phyloP scores from a whole-genome alignment of 73 alveolate genomes.

The Paramecium sexaurelia region DNA sequence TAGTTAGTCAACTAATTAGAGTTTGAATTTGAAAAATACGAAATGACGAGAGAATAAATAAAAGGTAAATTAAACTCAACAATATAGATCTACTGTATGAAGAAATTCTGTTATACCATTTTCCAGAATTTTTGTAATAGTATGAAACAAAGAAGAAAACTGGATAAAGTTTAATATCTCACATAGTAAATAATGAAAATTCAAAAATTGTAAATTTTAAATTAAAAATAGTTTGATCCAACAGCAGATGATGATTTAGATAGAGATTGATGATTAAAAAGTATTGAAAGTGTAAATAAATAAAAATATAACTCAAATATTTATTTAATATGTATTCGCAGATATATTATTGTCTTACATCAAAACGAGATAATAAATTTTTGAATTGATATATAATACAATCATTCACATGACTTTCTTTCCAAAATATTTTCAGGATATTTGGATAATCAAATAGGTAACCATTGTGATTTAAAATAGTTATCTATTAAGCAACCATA shows the following conservation, averaged over 20 bases:
- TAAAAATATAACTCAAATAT: too few relatives aligned
- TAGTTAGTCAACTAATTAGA: constrained; percentile 52
- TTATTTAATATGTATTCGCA: too few relatives aligned
- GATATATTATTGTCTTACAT: too few relatives aligned
- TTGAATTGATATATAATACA: too few relatives aligned
- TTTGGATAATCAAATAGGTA: too few relatives aligned
- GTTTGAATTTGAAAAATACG: constrained; percentile 69
- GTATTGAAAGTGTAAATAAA: too few relatives aligned
- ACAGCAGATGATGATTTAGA: constrained; percentile 46
- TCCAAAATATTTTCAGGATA: too few relatives aligned
- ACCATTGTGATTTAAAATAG: too few relatives aligned
- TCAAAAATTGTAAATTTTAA: neutral
- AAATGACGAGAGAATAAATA: constrained; percentile 58
- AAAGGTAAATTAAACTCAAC: constrained; percentile 41
- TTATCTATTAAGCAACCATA: too few relatives aligned
- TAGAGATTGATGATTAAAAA: neutral
- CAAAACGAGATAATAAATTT: too few relatives aligned
- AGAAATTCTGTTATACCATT: constrained; percentile 75
- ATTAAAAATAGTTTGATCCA: neutral
- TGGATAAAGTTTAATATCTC: constrained; percentile 20
- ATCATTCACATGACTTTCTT: too few relatives aligned
- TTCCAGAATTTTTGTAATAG: constrained; percentile 40
- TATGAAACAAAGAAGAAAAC: constrained; percentile 67
- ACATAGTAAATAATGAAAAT: constrained; percentile 14
- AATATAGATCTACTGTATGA: constrained; percentile 71